phyloP scores from a whole-genome alignment of 768 basidiomycete species.

The Russula foetens region DNA sequence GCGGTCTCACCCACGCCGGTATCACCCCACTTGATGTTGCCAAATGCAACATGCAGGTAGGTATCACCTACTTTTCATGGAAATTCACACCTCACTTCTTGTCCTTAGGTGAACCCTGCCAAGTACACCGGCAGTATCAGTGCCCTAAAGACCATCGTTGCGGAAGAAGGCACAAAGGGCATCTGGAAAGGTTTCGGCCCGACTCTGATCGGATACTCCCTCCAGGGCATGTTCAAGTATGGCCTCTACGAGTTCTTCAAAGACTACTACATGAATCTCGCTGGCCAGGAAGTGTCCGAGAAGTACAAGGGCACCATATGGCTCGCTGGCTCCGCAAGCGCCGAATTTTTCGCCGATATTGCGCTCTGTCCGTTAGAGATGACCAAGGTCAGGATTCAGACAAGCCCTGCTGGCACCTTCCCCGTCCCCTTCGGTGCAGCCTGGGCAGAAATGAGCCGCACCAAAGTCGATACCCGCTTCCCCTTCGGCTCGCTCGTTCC shows the following conservation, averaged over 20 bases:
- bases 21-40: conserved; percentile 84
- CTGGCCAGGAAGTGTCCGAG: conserved; percentile 71
- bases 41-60: conserved; percentile 88
- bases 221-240: conserved; percentile 98
- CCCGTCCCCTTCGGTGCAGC: conserved; percentile 68
- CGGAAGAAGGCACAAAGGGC: conserved; percentile 76
- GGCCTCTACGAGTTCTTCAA: conserved; percentile 98
- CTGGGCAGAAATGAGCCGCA: conserved; percentile 57
- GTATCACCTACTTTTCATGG: conserved; percentile 16
- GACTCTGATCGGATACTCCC: conserved; percentile 86
- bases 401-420: conserved; percentile 67
- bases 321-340: conserved; percentile 89
- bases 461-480: conserved; percentile 65
- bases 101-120: conserved; percentile 55
- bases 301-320: conserved; percentile 89
- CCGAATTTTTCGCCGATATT: conserved; percentile 93
- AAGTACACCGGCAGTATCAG: conserved; percentile 66
- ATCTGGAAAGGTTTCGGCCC: conserved; percentile 95
- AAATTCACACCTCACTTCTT: not conserved
- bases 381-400: conserved; percentile 90
- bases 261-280: conserved; percentile 82
- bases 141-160: conserved; percentile 55
- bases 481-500: conserved; percentile 82
- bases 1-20: conserved; percentile 82
- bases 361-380: conserved; percentile 94